Base-by-base conservation (phyloP, 2,329 filamentous ascomycete genomes). In the Beauveria sp. region DNA sequence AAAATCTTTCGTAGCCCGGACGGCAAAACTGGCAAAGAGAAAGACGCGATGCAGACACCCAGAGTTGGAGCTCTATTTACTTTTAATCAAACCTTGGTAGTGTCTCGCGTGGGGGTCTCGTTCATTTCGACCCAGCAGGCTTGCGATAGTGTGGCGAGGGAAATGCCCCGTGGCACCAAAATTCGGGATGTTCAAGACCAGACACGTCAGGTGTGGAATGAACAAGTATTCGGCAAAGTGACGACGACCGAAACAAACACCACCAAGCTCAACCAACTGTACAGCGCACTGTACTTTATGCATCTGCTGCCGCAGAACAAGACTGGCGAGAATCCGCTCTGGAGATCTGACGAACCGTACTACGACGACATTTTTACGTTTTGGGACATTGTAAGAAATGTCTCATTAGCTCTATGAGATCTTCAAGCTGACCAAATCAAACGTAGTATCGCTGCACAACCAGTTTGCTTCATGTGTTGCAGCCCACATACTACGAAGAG, bases 331-430 rank as follows among this genome's bases (percentile, higher is more conserved):
- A 91, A 90, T 63, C 86, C 87, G 0, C 71, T 79, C 0, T 90
- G 87, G 87, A 69, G 74, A 1, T 86, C 84, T 1, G 66, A 69
- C 0, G 87, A 90, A 69, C 87, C 87, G 2, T 89, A 88, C 67
- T 90, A 88, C 67, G 84, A 88, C 62, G 87, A 90, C 62, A 83
- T 87, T 18, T 89, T 88, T 67, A 90, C 87, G 0, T 80, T 87
- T 24, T 90, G 88, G 87, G 81, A 84, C 62, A 72, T 68, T 28
- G 66, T 70, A 59, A 56, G 66, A 1, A 47, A 3, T 14, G 7
- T 12, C 2, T 9, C 6, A 8, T 2, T 5, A 18, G 1, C 8
- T 47, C 16, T 8, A 0, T 28, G 2, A 20, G 1, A 6, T 22
- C 30, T 2, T 22, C 14, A 7, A 16, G 41, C 37, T 59, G 10